These are phyloP conservation scores for Cercophora scortea DNA, from an alignment of 495 filamentous ascomycete genomes.

Conservation along the genomic window DNA sequence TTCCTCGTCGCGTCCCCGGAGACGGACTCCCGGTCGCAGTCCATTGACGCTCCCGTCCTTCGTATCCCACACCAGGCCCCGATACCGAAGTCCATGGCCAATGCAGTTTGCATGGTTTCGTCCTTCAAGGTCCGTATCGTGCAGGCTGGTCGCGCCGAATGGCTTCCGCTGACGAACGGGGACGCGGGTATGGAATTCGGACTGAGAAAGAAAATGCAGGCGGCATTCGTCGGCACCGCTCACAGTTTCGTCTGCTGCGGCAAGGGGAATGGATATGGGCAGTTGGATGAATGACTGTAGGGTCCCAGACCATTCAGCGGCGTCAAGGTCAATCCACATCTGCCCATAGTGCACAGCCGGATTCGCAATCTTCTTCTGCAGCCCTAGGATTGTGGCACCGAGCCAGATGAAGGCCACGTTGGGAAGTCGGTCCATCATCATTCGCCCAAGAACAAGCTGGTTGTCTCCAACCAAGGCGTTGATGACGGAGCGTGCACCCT, in stretches of 20 bases:
- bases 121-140: neutral
- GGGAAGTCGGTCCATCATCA: constrained; percentile 12
- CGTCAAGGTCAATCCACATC: neutral
- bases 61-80: neutral
- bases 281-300: neutral
- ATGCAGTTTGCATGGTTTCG: neutral
- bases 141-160: neutral
- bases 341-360: neutral
- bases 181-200: neutral
- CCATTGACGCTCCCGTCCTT: neutral
- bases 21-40: neutral
- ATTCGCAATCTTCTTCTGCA: neutral
- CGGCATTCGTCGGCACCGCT: neutral
- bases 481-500: constrained; percentile 8
- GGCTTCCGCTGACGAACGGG: neutral
- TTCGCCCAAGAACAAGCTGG: constrained; percentile 3
- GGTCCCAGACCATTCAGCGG: neutral
- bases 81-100: neutral
- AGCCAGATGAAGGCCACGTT: constrained; percentile 8
- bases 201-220: neutral
- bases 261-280: neutral
- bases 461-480: neutral
- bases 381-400: neutral
- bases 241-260: neutral
- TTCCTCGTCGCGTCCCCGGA: neutral